A percentile compares a stretch with the other conserved stretches of the same genome.
Evolutionary conservation across 306 rosid species (phyloP).

Genomic region (Gynostemma pentaphyllum): DNA sequence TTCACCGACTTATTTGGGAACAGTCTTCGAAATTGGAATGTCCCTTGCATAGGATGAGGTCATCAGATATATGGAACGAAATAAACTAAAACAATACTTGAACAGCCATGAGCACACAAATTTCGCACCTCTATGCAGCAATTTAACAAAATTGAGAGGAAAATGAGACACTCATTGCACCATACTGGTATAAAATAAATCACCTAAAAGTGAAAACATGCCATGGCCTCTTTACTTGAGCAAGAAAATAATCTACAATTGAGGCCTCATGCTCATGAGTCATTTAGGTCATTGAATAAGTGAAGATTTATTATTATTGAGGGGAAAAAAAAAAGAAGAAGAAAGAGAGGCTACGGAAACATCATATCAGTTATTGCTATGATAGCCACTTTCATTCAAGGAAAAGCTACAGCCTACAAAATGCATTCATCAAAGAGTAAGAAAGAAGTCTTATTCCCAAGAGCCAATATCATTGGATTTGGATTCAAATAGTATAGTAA

Average conservation of each 20-base stretch:
- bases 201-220: not conserved
- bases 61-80: not conserved
- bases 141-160: not conserved
- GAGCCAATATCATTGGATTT: not conserved
- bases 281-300: too few relatives aligned
- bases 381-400: not conserved
- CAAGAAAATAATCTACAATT: not conserved
- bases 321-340: not conserved
- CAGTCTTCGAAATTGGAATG: not conserved
- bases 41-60: not conserved
- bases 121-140: not conserved
- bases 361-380: not conserved
- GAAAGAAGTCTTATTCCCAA: not conserved
- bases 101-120: not conserved
- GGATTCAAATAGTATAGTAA: not conserved
- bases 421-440: not conserved
- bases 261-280: not conserved
- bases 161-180: not conserved
- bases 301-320: too few relatives aligned
- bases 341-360: not conserved
- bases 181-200: not conserved
- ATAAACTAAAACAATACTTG: not conserved
- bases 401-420: not conserved
- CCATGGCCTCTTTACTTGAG: not conserved
- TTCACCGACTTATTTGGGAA: constrained; percentile 7